Evolutionary conservation across 306 rosid species (phyloP), one percentile per base, ranked within the genome.

Genomic region (Quercus glauca): DNA sequence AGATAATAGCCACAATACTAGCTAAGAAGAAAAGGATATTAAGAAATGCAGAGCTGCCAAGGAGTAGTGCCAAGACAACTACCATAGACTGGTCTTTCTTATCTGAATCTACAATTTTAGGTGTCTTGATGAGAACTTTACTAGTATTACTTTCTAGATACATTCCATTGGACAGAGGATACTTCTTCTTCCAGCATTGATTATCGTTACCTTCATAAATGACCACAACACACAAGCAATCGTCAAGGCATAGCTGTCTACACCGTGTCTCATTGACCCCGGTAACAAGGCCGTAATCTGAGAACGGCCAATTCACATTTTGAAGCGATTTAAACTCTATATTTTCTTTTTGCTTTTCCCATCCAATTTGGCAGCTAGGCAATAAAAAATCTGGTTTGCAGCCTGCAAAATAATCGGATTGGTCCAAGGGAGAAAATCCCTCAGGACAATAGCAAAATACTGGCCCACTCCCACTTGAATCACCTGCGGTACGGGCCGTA

Each of bases 101-200:
- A 20, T 9, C 14, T 11, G 31, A 31, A 14, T 10, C 64, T 35
- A 6, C 1, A 53, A 6, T 23, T 73, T 21, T 73, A 9, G 4
- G 4, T 37, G 74, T 17, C 35, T 74, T 74, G 23, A 80, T 26
- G 1, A 74, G 20, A 26, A 75, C 55, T 71, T 8, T 67, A 23
- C 75, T 64, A 1, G 17, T n/a, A 1, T 3, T 0, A 20, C 7
- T 41, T 19, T 4, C 4, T 41, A 29, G 3, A 17, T 25, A 5
- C 18, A 78, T 78, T 81, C 83, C 88, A 74, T 78, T 71, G 20
- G 76, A 74, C 75, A 81, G 29, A 21, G 85, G 88, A 63, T 74
- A 41, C 37, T 61, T 74, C 83, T 81, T 81, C 59, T 73, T 85
- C 55, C 31, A 21, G 59, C 88, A 85, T 0, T 0, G 0, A 2